These are phyloP conservation scores for Cercospora sp. DNA, from an alignment of 2,329 filamentous ascomycete species.

Conservation along the genomic window DNA sequence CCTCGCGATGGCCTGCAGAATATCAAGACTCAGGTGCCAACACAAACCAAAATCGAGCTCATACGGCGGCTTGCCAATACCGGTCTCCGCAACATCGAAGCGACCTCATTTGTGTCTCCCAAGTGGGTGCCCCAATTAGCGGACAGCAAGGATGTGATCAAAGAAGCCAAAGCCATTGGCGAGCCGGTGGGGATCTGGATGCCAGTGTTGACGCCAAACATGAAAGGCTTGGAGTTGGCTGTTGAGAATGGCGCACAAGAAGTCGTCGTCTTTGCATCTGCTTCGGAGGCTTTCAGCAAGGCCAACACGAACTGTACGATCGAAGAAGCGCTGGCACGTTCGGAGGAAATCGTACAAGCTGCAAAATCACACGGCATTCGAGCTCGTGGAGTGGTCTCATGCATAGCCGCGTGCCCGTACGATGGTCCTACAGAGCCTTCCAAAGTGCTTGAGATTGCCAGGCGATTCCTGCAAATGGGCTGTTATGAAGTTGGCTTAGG, in stretches of 20 bases:
- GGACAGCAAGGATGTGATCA: constrained; percentile 28
- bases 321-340: constrained; percentile 41
- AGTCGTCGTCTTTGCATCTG: constrained; percentile 45
- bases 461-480: constrained; percentile 30
- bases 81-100: constrained; percentile 53
- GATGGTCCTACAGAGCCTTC: constrained; percentile 32
- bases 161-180: constrained; percentile 14
- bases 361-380: constrained; percentile 35
- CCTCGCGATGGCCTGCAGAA: constrained; percentile 57
- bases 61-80: constrained; percentile 50
- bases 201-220: constrained; percentile 46
- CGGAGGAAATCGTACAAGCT: constrained; percentile 36
- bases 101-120: constrained; percentile 55
- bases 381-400: constrained; percentile 45
- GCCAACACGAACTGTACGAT: constrained; percentile 47
- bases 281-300: constrained; percentile 46
- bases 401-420: constrained; percentile 47
- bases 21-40: constrained; percentile 51
- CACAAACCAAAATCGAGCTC: constrained; percentile 52
- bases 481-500: constrained; percentile 36
- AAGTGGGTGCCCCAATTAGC: constrained; percentile 56
- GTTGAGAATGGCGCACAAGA: constrained; percentile 42
- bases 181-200: constrained; percentile 16
- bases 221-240: constrained; percentile 58
- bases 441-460: constrained; percentile 24